Evolutionary conservation across 306 rosid genomes (phyloP).

Genomic region (Corylus heterophylla): DNA sequence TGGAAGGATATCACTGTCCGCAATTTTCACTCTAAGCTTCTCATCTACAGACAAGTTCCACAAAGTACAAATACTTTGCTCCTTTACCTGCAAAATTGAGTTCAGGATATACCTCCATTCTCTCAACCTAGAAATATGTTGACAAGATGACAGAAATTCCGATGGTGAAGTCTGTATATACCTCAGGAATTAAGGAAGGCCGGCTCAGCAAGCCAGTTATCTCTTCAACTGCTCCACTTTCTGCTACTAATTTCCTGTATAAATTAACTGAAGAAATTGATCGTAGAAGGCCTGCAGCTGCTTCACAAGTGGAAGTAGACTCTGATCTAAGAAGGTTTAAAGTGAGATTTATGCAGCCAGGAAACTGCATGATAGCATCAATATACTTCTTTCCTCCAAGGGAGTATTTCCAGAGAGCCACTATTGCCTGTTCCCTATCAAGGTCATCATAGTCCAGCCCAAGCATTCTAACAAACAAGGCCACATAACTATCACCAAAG

Average conservation of each 20-base stretch:
- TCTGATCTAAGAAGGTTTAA: slow-evolving; percentile 76
- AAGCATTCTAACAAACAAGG: slow-evolving; percentile 82
- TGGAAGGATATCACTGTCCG: slow-evolving; percentile 50
- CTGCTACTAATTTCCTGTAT: slow-evolving; percentile 68
- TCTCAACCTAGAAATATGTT: slow-evolving; percentile 28
- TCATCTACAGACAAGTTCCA: slow-evolving; percentile 89
- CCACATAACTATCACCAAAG: slow-evolving; percentile 63
- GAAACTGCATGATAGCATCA: slow-evolving; percentile 83
- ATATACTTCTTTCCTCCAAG: slow-evolving; percentile 80
- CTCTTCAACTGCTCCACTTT: slow-evolving; percentile 92
- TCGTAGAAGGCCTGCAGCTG: slow-evolving; percentile 89
- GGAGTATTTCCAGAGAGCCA: slow-evolving; percentile 85
- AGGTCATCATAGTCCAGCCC: slow-evolving; percentile 69
- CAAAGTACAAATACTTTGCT: slow-evolving; percentile 67
- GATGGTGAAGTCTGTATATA: slow-evolving; percentile 30
- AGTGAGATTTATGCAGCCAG: slow-evolving; percentile 74
- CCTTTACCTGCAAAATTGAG: slow-evolving; percentile 66
- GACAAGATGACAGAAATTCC: slow-evolving; percentile 5
- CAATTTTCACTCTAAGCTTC: slow-evolving; percentile 62
- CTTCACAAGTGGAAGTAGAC: slow-evolving; percentile 71
- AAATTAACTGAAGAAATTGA: slow-evolving; percentile 62
- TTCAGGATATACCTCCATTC: slow-evolving; percentile 33
- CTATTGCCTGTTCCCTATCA: slow-evolving; percentile 82
- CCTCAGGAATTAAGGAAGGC: slow-evolving; percentile 67
- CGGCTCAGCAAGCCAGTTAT: slow-evolving; percentile 61